Base-by-base conservation (phyloP, 257 asterid genomes). In the Orobanche coerulescens region DNA sequence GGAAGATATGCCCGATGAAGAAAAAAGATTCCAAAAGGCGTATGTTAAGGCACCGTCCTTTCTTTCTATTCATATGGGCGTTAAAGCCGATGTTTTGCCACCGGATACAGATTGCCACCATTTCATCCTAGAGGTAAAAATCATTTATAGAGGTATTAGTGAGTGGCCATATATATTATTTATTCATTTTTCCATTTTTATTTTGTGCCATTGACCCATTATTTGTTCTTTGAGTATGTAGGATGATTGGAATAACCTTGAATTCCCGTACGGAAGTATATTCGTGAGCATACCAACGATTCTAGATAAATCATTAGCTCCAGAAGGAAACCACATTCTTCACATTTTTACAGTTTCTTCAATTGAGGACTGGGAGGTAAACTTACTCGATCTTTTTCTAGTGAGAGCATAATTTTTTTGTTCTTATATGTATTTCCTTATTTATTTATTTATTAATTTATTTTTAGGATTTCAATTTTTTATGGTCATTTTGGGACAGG, bases 1-100 rank as follows among this genome's bases (percentile, higher is more conserved):
- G 58, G 89, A 89, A 75, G 77, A 79, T 67, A 78, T 89, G 39
- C 98, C 96, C 2, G 80, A 79, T 78, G 98, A 89, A 70, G 98
- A 93, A 80, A 87, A 84, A 69, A 82, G 75, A 68, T 93, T 93
- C 72, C 97, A 89, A 68, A 78, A 89, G 79, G 78, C 83, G 36
- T 93, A 89, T 60, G 90, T 88, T 46, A 93, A 93, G 74, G 98
- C 98, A n/a, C 98, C 98, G 0, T 89, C 97, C 6, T 93, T 93
- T 76, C 87, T 93, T 72, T 89, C 98, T 56, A 89, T 93, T 67
- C 98, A 93, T 74, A 26, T 89, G 86, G 98, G 95, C 56, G 88
- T 89, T 56, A 84, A 86, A 80, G 94, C 94, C 20, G 90, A 86
- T 65, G 82, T 82, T 75, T 84, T 93, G 78, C 98, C 97, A 5